Conservation (phyloP, 2,329 filamentous ascomycete species). For the Microcyclosporella mali region DNA sequence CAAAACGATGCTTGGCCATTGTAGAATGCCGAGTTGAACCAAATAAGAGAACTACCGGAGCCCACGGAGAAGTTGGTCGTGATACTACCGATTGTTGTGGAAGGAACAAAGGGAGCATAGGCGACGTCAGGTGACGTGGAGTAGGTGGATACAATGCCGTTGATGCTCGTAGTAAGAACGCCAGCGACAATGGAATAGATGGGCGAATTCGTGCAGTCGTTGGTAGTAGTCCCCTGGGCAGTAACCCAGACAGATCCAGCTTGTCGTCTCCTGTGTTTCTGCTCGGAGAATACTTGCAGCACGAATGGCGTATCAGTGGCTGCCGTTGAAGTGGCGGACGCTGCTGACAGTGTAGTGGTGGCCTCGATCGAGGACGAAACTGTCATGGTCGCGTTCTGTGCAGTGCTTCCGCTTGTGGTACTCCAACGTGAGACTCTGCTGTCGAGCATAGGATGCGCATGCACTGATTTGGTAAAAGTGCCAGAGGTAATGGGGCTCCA, state of each 20-base stretch:
- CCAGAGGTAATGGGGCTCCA: no score
- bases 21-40: conserved; percentile 24
- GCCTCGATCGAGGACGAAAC: neutral
- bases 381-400: neutral
- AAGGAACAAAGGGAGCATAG: conserved; percentile 23
- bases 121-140: conserved; percentile 21
- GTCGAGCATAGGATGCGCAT: no score
- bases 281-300: conserved; percentile 9
- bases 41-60: conserved; percentile 18
- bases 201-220: conserved; percentile 26
- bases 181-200: conserved; percentile 25
- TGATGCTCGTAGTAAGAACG: conserved; percentile 23
- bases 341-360: neutral
- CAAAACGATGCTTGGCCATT: conserved; percentile 28
- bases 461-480: no score
- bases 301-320: conserved; percentile 14
- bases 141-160: conserved; percentile 24
- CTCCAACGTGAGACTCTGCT: no score
- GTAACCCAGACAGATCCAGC: conserved; percentile 20
- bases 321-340: conserved; percentile 7
- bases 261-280: conserved; percentile 16
- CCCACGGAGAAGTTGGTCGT: conserved; percentile 23
- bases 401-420: no score
- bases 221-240: conserved; percentile 25
- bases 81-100: conserved; percentile 22